phyloP scores from a whole-genome alignment of 495 filamentous ascomycete species.

The Cercophora sp. region DNA sequence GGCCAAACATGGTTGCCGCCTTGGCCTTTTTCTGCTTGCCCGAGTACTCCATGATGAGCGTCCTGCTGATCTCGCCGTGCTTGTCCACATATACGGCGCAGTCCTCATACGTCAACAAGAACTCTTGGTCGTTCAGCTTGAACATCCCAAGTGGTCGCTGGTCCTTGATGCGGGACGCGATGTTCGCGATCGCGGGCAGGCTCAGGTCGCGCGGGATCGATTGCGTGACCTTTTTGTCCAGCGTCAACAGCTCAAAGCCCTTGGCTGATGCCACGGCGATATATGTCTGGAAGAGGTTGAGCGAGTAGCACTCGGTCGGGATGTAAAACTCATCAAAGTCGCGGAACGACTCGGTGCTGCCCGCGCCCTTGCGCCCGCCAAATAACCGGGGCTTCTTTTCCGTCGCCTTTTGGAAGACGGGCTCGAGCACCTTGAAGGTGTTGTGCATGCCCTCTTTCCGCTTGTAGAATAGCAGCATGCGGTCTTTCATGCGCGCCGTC shows the following conservation, averaged over 20 bases:
- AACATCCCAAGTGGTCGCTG: constrained; percentile 94
- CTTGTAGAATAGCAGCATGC: constrained; percentile 92
- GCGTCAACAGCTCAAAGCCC: constrained; percentile 92
- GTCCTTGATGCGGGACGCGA: constrained; percentile 72
- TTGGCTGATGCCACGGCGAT: constrained; percentile 86
- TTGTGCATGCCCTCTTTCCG: constrained; percentile 87
- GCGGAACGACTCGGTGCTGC: constrained; percentile 90
- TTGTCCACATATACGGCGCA: constrained; percentile 98
- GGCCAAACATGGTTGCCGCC: constrained; percentile 70
- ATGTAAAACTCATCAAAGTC: constrained; percentile 99
- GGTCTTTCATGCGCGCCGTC: constrained; percentile 92
- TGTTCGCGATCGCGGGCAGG: constrained; percentile 68
- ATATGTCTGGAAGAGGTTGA: constrained; percentile 92
- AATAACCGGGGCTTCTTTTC: constrained; percentile 72
- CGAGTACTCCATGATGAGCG: constrained; percentile 95
- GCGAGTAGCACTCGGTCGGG: constrained; percentile 87
- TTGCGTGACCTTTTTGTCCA: constrained; percentile 93
- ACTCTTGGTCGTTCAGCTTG: constrained; percentile 86
- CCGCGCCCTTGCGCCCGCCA: constrained; percentile 49
- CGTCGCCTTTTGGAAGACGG: constrained; percentile 81
- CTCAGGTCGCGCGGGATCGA: constrained; percentile 77
- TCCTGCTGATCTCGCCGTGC: constrained; percentile 88
- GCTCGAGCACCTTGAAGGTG: constrained; percentile 95
- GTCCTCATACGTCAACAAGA: constrained; percentile 89
- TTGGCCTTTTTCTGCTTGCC: constrained; percentile 78